Evolutionary conservation across 768 basidiomycete species (phyloP), one percentile per base, ranked within the genome.

Genomic region (Pleurotus tuber-regium): DNA sequence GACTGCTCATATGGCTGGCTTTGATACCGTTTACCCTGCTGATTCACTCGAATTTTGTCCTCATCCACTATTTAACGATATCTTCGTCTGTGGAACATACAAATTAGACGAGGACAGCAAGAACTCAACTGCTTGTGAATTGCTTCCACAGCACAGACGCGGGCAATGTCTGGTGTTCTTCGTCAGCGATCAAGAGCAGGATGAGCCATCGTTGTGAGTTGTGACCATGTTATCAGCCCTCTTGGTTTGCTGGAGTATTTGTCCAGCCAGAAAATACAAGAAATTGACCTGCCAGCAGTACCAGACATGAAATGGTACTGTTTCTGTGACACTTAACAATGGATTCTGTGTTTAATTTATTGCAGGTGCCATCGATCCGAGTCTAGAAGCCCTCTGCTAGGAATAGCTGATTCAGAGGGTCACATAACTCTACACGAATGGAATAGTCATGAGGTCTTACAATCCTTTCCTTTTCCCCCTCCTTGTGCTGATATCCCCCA

Each of bases 31-130:
- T n/a, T 86, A 82, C 61, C 92, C 92, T 8, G 94, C 93, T 18
- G 94, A 97, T 66, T 83, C 88, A 9, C 77, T 93, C 50, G 97
- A 98, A 61, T 98, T 94, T 64, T 94, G 91, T 58, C 95, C 94
- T 4, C 79, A 79, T 51, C 73, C 75, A 10, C 70, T 71, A 21
- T 75, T 73, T 43, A 69, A 74, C 2, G 70, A 86, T 57, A 68
- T 97, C 23, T 78, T 98, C 53, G 87, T 86, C 1, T 92, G 92
- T 59, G 96, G 96, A 18, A 98, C 96, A 0, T 99, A 99, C 70
- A 84, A 91, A 58, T 77, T 98, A 18, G 73, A 84, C 26, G 71
- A 70, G 51, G 56, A 59, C 53, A 31, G 16, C 11, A 16, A 35
- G 24, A 18, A 36, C 33, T 21, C 31, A 12, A 24, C 30, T 51